Conservation (phyloP, 805 yeast species). For the Sporopachydermia lactativora region DNA sequence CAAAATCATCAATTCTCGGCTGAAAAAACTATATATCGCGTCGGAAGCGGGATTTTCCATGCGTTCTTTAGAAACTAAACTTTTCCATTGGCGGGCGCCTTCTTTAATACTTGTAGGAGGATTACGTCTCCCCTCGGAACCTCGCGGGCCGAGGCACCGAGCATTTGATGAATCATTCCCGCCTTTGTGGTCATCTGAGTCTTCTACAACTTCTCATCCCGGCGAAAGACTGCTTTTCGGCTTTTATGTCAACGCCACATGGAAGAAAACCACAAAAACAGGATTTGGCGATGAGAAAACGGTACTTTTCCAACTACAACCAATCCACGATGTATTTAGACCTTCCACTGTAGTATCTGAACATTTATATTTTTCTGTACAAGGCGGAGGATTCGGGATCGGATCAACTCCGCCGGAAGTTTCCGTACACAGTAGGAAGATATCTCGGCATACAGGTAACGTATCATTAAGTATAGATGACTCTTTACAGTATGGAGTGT, state of each 20-base stretch:
- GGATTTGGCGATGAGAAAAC: constrained; percentile 53
- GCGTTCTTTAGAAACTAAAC: constrained; percentile 70
- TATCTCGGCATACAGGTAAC: constrained; percentile 51
- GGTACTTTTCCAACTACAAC: constrained; percentile 51
- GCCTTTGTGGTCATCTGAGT: constrained; percentile 10
- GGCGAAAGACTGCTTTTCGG: constrained; percentile 42
- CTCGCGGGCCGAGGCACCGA: constrained; percentile 11
- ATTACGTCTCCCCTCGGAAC: constrained; percentile 25
- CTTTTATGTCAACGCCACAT: constrained; percentile 52
- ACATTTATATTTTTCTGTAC: constrained; percentile 50
- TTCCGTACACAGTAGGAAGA: constrained; percentile 26
- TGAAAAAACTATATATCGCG: constrained; percentile 57
- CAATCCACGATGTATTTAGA: constrained; percentile 43
- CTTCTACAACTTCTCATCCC: constrained; percentile 15
- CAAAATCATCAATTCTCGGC: constrained; percentile 29
- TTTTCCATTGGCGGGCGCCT: constrained; percentile 86
- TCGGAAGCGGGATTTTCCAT: constrained; percentile 76
- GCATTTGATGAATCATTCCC: constrained; percentile 14
- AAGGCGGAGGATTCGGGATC: constrained; percentile 74
- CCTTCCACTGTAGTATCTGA: constrained; percentile 22
- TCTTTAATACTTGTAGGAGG: constrained; percentile 63
- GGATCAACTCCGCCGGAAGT: constrained; percentile 55
- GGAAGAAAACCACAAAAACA: constrained; percentile 61
- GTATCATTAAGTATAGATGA: constrained; percentile 70
- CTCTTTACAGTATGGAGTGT: constrained; percentile 66